Conservation (phyloP, 805 yeast species). For the Myxozyma melibiosi region DNA sequence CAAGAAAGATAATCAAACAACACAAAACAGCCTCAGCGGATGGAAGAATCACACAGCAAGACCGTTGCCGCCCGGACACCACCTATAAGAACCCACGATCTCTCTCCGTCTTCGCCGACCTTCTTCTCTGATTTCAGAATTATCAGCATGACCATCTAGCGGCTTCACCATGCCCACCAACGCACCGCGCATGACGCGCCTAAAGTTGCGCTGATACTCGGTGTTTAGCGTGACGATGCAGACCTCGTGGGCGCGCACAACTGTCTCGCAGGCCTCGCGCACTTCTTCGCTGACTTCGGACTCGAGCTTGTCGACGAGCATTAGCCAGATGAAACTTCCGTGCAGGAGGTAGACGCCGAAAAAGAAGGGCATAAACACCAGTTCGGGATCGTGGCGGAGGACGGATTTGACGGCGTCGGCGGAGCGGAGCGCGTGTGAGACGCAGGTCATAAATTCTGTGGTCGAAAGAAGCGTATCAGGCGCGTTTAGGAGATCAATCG, state of each 20-base stretch:
- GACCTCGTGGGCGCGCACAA: conserved; percentile 41
- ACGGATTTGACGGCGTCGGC: conserved; percentile 37
- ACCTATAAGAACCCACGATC: conserved; percentile 43
- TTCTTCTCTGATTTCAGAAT: conserved; percentile 33
- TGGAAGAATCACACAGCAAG: conserved; percentile 37
- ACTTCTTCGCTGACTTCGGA: conserved; percentile 34
- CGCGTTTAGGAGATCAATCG: conserved; percentile 36
- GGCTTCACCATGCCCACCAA: conserved; percentile 38
- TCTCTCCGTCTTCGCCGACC: conserved; percentile 40
- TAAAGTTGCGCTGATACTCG: conserved; percentile 39
- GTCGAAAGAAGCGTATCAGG: conserved; percentile 33
- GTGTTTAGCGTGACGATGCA: conserved; percentile 40
- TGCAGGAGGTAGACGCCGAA: conserved; percentile 39
- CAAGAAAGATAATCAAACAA: neutral
- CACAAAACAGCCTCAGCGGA: neutral
- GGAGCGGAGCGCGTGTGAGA: conserved; percentile 36
- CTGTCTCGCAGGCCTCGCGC: conserved; percentile 38
- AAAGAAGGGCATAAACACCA: conserved; percentile 40
- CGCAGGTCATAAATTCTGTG: conserved; percentile 34
- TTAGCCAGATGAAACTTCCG: conserved; percentile 38
- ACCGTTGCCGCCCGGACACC: conserved; percentile 45
- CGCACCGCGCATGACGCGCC: conserved; percentile 40
- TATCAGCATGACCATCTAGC: conserved; percentile 33
- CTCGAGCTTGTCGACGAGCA: conserved; percentile 37
- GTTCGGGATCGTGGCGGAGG: conserved; percentile 37